Evolutionary conservation across 164 flowering plant genomes (phyloP), one percentile per base, ranked within the genome.

Genomic region (Tinospora cordifolia): DNA sequence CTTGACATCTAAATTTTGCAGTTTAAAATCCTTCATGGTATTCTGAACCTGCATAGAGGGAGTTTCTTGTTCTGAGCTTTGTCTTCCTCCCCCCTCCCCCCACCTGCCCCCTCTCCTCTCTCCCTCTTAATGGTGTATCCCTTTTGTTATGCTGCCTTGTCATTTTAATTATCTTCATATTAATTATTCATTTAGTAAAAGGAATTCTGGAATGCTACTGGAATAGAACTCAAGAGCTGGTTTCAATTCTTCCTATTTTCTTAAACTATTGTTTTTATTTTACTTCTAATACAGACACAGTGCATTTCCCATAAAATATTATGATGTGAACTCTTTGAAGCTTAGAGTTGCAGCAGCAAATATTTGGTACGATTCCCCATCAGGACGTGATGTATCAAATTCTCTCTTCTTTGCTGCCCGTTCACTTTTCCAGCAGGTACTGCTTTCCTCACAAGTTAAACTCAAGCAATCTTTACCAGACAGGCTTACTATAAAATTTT

Each of bases 371-470:
- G 80, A 83, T 75, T 71, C 77, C 59, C 41, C 71, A 21, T 69
- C 71, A 9, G 66, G 66, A 51, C 47, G 62, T 59, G 68, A 82
- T 62, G 7, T 82, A 22, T 58, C 74, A 46, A 59, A 6, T 24
- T 79, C 77, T 75, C 84, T 94, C 63, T 72, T 80, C 22, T 79
- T 85, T 72, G 75, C 81, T 65, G 89, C 90, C 67, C 84, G 80
- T 14, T 73, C 80, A 71, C 83, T 92, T 57, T 87, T 92, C 69
- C 81, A 81, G 44, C 90, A 88, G 95, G 98, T 90, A 78, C 38
- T 39, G 58, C 7, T 66, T 49, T 8, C 41, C 57, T 68, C 6
- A 9, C 12, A 15, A 44, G 39, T 57, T 63, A 60, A 24, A 27
- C 6, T 22, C 24, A 12, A 24, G 15, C 27, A 11, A 25, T 60